These are phyloP conservation scores for Agastache rugosa DNA, from an alignment of 257 asterid species.

Conservation along the genomic window DNA sequence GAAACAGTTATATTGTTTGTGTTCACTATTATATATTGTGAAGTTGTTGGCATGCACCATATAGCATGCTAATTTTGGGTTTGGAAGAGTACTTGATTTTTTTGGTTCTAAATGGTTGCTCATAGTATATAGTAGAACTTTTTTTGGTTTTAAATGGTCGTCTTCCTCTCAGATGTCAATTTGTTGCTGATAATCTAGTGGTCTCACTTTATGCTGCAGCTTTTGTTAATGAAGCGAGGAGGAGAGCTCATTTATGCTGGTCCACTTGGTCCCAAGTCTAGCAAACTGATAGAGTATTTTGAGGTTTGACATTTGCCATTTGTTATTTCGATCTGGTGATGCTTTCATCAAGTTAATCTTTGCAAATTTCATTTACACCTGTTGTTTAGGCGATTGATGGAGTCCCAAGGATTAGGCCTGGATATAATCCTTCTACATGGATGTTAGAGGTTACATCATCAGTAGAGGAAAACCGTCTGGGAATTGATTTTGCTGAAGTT, in stretches of 20 bases:
- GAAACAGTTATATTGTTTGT: background rate
- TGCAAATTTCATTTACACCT: conserved; percentile 15
- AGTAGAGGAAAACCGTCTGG: conserved; percentile 75
- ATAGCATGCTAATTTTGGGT: conserved; percentile 8
- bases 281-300: conserved; percentile 77
- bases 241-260: conserved; percentile 97
- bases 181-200: conserved; percentile 36
- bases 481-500: conserved; percentile 90
- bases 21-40: background rate
- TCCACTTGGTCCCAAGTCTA: conserved; percentile 83
- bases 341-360: conserved; percentile 27
- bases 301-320: conserved; percentile 58
- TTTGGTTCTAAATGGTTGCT: conserved; percentile 7
- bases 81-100: conserved; percentile 8
- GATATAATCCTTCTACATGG: conserved; percentile 97
- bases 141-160: conserved; percentile 8
- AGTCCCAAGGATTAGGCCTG: conserved; percentile 71
- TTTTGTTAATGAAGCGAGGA: conserved; percentile 91
- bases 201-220: conserved; percentile 58
- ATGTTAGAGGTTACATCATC: conserved; percentile 88
- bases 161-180: conserved; percentile 3
- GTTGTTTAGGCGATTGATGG: conserved; percentile 74
- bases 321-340: conserved; percentile 24
- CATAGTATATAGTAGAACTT: background rate
- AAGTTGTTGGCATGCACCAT: background rate